phyloP scores from a whole-genome alignment of 2,329 filamentous ascomycete species.

The Aspergillus calidoustus region DNA sequence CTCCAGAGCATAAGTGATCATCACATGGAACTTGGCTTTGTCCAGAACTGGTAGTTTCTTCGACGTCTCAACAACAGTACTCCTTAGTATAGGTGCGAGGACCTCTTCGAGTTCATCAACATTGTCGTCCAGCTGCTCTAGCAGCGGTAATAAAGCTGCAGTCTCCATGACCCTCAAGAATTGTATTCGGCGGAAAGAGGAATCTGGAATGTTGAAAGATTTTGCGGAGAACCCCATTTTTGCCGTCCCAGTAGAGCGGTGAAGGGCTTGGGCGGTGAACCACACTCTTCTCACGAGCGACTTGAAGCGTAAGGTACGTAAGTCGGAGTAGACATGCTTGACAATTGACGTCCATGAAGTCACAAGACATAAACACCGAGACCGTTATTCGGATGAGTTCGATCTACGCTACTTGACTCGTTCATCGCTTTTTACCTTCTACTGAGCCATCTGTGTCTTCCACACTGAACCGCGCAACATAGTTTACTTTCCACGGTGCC shows the following conservation, averaged over 20 bases:
- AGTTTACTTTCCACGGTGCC: slow-evolving; percentile 36
- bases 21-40: slow-evolving; percentile 90
- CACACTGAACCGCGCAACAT: neutral
- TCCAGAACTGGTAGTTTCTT: slow-evolving; percentile 88
- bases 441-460: neutral
- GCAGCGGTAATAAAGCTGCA: slow-evolving; percentile 65
- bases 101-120: slow-evolving; percentile 78
- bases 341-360: no score
- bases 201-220: neutral
- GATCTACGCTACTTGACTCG: no score
- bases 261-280: slow-evolving; percentile 23
- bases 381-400: no score
- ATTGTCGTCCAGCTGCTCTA: slow-evolving; percentile 76
- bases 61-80: slow-evolving; percentile 67
- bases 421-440: no score
- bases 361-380: no score
- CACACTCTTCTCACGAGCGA: no score
- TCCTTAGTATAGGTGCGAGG: slow-evolving; percentile 73
- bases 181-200: neutral
- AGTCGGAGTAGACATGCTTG: no score
- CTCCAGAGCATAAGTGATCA: slow-evolving; percentile 86
- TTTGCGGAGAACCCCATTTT: neutral
- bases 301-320: no score
- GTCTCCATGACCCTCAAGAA: slow-evolving; percentile 52
- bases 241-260: slow-evolving; percentile 25